phyloP scores from a whole-genome alignment of 2,329 filamentous ascomycete species.

The Alternaria sp. region DNA sequence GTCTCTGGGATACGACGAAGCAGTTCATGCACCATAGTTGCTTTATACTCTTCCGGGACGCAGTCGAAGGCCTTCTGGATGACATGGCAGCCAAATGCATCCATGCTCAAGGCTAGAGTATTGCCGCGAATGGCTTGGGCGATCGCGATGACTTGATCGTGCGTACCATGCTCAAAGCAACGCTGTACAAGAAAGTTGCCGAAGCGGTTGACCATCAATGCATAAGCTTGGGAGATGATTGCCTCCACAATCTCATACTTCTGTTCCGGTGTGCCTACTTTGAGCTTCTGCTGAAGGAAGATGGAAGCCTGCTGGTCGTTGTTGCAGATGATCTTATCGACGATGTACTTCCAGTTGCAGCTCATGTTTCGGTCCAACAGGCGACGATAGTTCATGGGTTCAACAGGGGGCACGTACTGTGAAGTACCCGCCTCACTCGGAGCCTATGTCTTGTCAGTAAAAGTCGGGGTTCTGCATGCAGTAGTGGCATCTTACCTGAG shows the following conservation, averaged over 20 bases:
- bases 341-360: constrained; percentile 99
- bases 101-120: constrained; percentile 94
- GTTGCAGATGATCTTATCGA: constrained; percentile 99
- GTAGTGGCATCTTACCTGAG: constrained; percentile 31
- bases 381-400: constrained; percentile 95
- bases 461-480: neutral
- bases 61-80: constrained; percentile 99
- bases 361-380: constrained; percentile 94
- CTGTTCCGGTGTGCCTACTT: constrained; percentile 91
- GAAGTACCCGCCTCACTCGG: constrained; percentile 31
- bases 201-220: constrained; percentile 97
- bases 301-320: constrained; percentile 99
- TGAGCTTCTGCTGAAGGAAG: constrained; percentile 98
- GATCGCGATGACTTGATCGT: constrained; percentile 91
- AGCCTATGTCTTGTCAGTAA: constrained; percentile 25
- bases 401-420: constrained; percentile 83
- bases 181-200: constrained; percentile 98
- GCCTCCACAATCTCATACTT: constrained; percentile 97
- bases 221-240: constrained; percentile 93
- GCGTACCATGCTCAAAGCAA: constrained; percentile 97
- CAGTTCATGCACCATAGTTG: constrained; percentile 97
- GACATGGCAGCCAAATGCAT: constrained; percentile 97
- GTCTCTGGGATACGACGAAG: constrained; percentile 95
- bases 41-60: constrained; percentile 96
- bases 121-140: constrained; percentile 93